Evolutionary conservation across 1,284 basidiomycete species (phyloP), one percentile per base, ranked within the genome.

Genomic region (Boletus hoseneyae): DNA sequence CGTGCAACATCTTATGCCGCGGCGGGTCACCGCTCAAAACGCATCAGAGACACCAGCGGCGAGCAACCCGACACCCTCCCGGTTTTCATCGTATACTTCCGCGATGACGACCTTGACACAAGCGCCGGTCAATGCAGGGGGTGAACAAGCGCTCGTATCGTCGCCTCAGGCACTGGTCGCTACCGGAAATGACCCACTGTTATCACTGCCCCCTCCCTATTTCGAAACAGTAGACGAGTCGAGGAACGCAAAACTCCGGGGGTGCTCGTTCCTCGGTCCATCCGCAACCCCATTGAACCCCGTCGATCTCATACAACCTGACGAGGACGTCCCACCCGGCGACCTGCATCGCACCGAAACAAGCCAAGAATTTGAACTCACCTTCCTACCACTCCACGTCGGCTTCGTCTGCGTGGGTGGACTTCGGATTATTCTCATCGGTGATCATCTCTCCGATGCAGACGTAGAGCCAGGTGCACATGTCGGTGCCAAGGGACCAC

Each of bases 361-460:
- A 7, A 67, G 70, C 13, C 77, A 78, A 54, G 75, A 82, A 21
- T 87, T 90, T 48, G 76, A 81, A 50, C 69, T 87, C 42, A 70
- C 76, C 9, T 89, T 79, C 52, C 47, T 87, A 34, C 74, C 83
- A 1, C 60, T 76, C 21, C 69, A 64, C 42, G 71, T 68, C 7
- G 87, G 87, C 0, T 85, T 85, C 59, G 66, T 70, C 34, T 73
- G 71, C 8, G 73, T 83, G 16, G 86, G 86, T 15, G 85, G 86
- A 3, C 60, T 90, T 47, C 75, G 86, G 18, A 70, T 86, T 34
- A 56, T 89, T 19, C 65, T 85, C 33, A 56, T 84, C 3, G 76
- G 79, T 38, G 85, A 88, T 60, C 67, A 71, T 45, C 60, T 76
- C 50, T 58, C 71, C 15, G 70, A 73, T 33, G 53, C 68, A 16